phyloP scores from a whole-genome alignment of 2,329 filamentous ascomycete genomes.

The Thielaviopsis populi region DNA sequence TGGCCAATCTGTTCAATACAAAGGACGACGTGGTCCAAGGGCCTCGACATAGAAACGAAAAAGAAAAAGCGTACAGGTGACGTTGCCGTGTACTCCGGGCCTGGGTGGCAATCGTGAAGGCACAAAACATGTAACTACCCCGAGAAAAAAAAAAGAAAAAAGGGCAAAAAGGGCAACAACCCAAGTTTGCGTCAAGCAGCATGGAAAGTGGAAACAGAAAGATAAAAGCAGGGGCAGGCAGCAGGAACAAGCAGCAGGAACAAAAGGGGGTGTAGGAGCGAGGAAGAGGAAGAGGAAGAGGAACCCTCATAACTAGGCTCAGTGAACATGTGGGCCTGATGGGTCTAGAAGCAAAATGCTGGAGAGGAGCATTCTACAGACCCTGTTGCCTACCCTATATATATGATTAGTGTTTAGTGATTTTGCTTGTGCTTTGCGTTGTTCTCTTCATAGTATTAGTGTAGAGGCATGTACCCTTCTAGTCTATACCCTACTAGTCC shows the following conservation, averaged over 20 bases:
- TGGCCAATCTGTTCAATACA: neutral
- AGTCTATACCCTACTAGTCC: too few species aligned
- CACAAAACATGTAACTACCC: neutral
- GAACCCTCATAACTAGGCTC: neutral
- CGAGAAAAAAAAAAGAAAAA: neutral
- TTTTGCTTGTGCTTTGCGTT: too few species aligned
- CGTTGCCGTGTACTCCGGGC: too few species aligned
- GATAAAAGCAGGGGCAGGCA: neutral
- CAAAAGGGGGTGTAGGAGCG: neutral
- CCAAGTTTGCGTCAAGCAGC: neutral
- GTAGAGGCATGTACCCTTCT: too few species aligned
- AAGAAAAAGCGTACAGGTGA: neutral
- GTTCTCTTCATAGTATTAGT: too few species aligned
- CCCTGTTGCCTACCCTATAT: too few species aligned
- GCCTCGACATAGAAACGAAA: neutral
- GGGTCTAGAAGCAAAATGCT: neutral
- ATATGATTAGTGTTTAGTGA: too few species aligned
- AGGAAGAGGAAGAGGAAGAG: neutral
- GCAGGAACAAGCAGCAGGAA: too few species aligned
- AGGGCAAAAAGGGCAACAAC: neutral
- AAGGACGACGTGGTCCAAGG: neutral
- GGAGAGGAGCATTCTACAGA: neutral
- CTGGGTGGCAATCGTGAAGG: neutral
- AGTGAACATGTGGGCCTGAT: conserved; percentile 1
- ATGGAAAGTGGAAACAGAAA: neutral